These are phyloP conservation scores for Purshia tridentata DNA, from an alignment of 306 rosid genomes.

Conservation along the genomic window DNA sequence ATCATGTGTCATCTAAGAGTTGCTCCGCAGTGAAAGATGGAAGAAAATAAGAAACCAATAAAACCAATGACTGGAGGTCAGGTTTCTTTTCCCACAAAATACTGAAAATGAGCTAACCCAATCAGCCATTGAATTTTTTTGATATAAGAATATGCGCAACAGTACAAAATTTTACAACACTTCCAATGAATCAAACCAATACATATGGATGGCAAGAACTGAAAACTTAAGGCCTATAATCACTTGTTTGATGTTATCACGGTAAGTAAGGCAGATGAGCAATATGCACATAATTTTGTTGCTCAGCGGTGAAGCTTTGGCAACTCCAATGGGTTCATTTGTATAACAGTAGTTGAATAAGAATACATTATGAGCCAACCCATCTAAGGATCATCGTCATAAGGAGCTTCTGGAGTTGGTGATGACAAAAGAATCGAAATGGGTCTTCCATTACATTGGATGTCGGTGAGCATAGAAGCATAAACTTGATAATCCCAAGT, in stretches of 20 bases:
- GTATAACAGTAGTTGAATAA: background rate
- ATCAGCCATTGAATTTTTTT: background rate
- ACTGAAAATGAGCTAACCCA: background rate
- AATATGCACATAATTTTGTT: constrained; percentile 6
- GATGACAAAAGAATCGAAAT: constrained; percentile 43
- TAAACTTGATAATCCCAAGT: constrained; percentile 45
- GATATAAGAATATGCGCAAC: background rate
- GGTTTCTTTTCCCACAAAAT: too few species aligned
- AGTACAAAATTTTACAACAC: background rate
- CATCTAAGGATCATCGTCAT: constrained; percentile 74
- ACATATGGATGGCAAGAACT: constrained; percentile 8
- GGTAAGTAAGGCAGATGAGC: background rate
- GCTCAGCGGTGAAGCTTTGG: background rate
- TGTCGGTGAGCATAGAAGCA: constrained; percentile 38
- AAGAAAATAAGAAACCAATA: too few species aligned
- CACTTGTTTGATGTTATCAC: background rate
- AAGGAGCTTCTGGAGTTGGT: constrained; percentile 34
- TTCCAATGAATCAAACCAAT: background rate
- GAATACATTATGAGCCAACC: background rate
- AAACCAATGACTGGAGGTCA: too few species aligned
- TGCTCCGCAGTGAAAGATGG: too few species aligned
- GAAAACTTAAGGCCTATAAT: constrained; percentile 22
- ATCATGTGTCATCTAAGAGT: too few species aligned
- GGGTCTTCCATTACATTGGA: constrained; percentile 42
- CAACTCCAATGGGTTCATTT: background rate